phyloP scores from a whole-genome alignment of 495 filamentous ascomycete genomes.

The Xylaria curta region DNA sequence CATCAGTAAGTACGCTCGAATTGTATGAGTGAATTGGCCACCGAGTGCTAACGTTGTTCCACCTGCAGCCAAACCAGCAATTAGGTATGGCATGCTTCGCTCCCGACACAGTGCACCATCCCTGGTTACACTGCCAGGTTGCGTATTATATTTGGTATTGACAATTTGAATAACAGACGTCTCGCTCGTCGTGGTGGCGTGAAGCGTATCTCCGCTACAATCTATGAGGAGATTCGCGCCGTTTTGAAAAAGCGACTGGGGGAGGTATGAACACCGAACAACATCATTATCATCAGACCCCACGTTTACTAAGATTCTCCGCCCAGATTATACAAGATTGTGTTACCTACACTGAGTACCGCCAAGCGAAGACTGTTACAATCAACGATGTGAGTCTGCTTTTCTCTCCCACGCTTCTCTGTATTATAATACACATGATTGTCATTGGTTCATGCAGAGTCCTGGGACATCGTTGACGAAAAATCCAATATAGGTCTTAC shows the following conservation, averaged over 20 bases:
- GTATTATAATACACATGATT: not conserved
- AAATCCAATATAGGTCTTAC: conserved; percentile 61
- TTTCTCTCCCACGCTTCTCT: not conserved
- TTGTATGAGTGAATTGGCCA: not conserved
- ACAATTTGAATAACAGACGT: conserved; percentile 57
- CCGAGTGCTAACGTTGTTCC: conserved; percentile 29
- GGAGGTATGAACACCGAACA: conserved; percentile 48
- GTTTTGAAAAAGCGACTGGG: conserved; percentile 60
- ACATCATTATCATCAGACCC: not conserved
- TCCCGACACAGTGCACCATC: not conserved
- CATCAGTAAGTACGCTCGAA: conserved; percentile 62
- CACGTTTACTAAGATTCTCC: conserved; percentile 3
- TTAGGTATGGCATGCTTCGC: conserved; percentile 62
- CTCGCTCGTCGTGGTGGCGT: conserved; percentile 81
- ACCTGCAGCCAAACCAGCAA: conserved; percentile 64
- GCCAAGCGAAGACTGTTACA: conserved; percentile 64
- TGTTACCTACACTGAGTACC: conserved; percentile 59
- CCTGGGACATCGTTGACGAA: not conserved
- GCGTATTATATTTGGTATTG: conserved; percentile 3
- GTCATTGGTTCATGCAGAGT: not conserved
- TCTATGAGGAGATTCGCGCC: conserved; percentile 74
- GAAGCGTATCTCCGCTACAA: conserved; percentile 67
- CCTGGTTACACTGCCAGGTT: not conserved
- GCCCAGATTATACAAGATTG: conserved; percentile 60
- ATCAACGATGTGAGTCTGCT: conserved; percentile 64